Evolutionary conservation across 2,329 filamentous ascomycete genomes (phyloP).

Genomic region (Sporothrix luriei): DNA sequence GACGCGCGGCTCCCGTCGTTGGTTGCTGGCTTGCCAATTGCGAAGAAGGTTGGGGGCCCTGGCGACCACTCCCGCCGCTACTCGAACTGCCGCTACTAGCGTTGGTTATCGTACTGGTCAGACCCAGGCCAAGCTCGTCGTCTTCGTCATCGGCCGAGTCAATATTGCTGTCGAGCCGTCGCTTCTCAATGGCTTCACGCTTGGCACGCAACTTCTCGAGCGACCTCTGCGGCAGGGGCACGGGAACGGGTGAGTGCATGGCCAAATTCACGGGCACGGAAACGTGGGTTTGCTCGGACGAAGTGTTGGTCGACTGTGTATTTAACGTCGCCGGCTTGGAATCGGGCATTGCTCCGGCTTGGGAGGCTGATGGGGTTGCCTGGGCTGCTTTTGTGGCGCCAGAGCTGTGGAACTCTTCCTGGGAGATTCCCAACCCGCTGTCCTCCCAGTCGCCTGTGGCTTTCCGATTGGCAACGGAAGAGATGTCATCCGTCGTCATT

Average conservation of each 20-base stretch:
- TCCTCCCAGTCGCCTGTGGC: conserved; percentile 78
- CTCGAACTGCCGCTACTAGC: conserved; percentile 43
- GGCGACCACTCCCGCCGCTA: conserved; percentile 43
- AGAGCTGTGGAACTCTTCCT: conserved; percentile 52
- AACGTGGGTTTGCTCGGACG: conserved; percentile 48
- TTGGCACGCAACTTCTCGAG: conserved; percentile 74
- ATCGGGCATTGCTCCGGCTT: neutral
- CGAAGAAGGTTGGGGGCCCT: neutral
- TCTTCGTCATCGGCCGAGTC: conserved; percentile 96
- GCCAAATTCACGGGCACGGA: conserved; percentile 68
- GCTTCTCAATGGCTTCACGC: conserved; percentile 73
- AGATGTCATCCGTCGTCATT: conserved; percentile 74
- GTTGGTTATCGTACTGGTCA: conserved; percentile 29
- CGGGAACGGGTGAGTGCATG: conserved; percentile 49
- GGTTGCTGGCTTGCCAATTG: too few relatives aligned
- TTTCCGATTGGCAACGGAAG: conserved; percentile 73
- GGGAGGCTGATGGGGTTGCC: neutral
- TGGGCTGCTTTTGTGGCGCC: neutral
- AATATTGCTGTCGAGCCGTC: conserved; percentile 68
- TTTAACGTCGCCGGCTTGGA: neutral
- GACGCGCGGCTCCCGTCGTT: conserved; percentile 37
- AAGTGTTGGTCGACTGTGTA: neutral
- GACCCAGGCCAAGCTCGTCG: conserved; percentile 71
- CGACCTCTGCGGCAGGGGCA: conserved; percentile 61
- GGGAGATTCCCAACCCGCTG: conserved; percentile 75